A percentile compares a stretch with the other conserved stretches of the same genome.
These are phyloP conservation scores for Tylopilus subfusipes DNA, from an alignment of 768 basidiomycete species.

Conservation along the genomic window DNA sequence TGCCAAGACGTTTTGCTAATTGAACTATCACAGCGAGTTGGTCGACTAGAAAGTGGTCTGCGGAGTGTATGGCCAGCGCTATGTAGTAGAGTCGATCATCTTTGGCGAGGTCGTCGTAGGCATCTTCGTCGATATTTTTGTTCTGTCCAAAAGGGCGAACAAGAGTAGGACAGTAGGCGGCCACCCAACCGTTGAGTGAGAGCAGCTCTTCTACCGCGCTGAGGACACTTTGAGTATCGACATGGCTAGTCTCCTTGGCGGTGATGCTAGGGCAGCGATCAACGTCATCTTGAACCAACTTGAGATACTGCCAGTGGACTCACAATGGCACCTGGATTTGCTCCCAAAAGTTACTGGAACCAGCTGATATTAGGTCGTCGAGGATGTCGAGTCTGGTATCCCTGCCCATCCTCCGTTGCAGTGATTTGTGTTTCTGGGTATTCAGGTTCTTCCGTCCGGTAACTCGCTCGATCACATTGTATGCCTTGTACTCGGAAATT, in stretches of 20 bases:
- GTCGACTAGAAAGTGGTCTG: slow-evolving; percentile 98
- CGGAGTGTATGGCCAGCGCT: slow-evolving; percentile 93
- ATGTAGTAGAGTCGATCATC: slow-evolving; percentile 89
- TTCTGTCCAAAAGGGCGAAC: slow-evolving; percentile 94
- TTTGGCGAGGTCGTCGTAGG: slow-evolving; percentile 84
- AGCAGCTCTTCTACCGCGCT: slow-evolving; percentile 89
- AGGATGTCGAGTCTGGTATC: slow-evolving; percentile 84
- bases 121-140: slow-evolving; percentile 61
- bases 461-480: slow-evolving; percentile 65
- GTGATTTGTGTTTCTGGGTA: slow-evolving; percentile 81
- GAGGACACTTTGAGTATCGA: slow-evolving; percentile 87
- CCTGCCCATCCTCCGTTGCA: slow-evolving; percentile 85
- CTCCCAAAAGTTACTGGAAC: slow-evolving; percentile 86
- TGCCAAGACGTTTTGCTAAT: slow-evolving; percentile 85
- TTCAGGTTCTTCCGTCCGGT: slow-evolving; percentile 69
- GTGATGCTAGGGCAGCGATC: slow-evolving; percentile 52
- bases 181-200: slow-evolving; percentile 98
- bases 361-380: slow-evolving; percentile 67
- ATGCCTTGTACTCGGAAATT: slow-evolving; percentile 46
- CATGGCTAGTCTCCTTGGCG: slow-evolving; percentile 77
- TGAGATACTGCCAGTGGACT: slow-evolving; percentile 34
- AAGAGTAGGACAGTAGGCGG: slow-evolving; percentile 90
- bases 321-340: slow-evolving; percentile 90
- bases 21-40: slow-evolving; percentile 98
- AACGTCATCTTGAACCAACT: not conserved